Evolutionary conservation across 192 early-diverging fungal species (phyloP), one percentile per base, ranked within the genome.

Genomic region (Phycomyces nitens): DNA sequence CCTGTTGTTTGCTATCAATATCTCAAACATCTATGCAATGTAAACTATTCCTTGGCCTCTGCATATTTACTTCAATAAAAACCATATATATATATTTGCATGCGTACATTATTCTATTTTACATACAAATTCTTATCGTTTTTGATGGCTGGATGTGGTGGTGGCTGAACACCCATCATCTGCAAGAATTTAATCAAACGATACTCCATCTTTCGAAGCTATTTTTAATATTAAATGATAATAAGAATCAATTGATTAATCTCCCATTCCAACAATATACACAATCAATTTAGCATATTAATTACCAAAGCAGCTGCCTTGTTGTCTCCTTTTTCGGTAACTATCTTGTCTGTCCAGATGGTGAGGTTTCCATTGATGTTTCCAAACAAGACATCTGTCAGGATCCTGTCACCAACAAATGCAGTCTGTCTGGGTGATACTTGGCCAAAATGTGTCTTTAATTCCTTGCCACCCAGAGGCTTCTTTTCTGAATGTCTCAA

Each of bases 361-460:
- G 88, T 89, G 8, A 86, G 41, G 73, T 88, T 83, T 39, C 90
- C 91, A 23, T 79, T 73, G 26, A 75, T 64, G 60, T 98, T 95
- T 5, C 88, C 96, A 82, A 89, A 89, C 3, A 92, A 77, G 0
- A 96, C 75, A 60, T 98, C 94, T 0, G 94, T 98, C 12, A 92
- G 69, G 22, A 93, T 72, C 5, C 96, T 84, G 67, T 96, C 96
- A 23, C 96, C 96, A 0, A 94, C 85, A 53, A 96, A 84, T 0
- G 84, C 91, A 18, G 94, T 79, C 43, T 82, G 63, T 1, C 41
- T 10, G 0, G 89, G 77, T 4, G 67, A 57, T 0, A 56, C 56
- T 53, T 34, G 29, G 15, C 61, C 38, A 55, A 92, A 84, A 49
- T 82, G 77, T 2, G 43, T 52, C 20, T 83, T 24, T 0, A 97